A percentile compares a stretch with the other conserved stretches of the same genome.
These are phyloP conservation scores for Pseudogymnoascus sp. DNA, from an alignment of 2,329 filamentous ascomycete species.

Conservation along the genomic window DNA sequence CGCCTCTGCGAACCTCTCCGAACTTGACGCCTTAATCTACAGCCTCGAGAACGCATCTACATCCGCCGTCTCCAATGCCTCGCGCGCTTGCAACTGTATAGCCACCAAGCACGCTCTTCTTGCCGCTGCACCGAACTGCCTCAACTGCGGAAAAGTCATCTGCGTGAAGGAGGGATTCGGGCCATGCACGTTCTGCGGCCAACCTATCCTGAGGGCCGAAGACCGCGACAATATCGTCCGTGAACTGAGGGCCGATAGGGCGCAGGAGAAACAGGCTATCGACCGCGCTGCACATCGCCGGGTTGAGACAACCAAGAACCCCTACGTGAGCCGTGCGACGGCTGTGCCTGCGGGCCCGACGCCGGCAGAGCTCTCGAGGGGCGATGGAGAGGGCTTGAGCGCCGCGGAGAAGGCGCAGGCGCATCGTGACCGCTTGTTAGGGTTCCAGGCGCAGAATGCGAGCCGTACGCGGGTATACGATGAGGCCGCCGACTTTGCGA, in stretches of 20 bases:
- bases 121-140: slow-evolving; percentile 84
- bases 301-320: slow-evolving; percentile 43
- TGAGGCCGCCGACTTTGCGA: slow-evolving; percentile 59
- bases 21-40: slow-evolving; percentile 73
- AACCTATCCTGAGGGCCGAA: slow-evolving; percentile 57
- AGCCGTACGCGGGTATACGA: slow-evolving; percentile 60
- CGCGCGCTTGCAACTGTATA: slow-evolving; percentile 76
- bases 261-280: slow-evolving; percentile 73
- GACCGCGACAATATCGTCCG: slow-evolving; percentile 82
- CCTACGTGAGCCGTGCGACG: background rate
- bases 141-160: slow-evolving; percentile 87
- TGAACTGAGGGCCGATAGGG: slow-evolving; percentile 75
- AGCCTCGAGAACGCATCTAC: slow-evolving; percentile 88
- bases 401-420: slow-evolving; percentile 43
- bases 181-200: slow-evolving; percentile 83
- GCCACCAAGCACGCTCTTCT: slow-evolving; percentile 81
- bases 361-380: slow-evolving; percentile 14
- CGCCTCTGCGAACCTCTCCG: slow-evolving; percentile 61
- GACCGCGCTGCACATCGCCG: slow-evolving; percentile 64
- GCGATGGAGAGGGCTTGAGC: slow-evolving; percentile 6
- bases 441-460: slow-evolving; percentile 62
- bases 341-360: slow-evolving; percentile 6
- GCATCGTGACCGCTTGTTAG: slow-evolving; percentile 57
- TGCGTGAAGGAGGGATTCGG: slow-evolving; percentile 91
- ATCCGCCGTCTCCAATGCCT: slow-evolving; percentile 51